Evolutionary conservation across 176 grass and related monocot genomes (phyloP), one percentile per base, ranked within the genome.

Genomic region (Poa annua): DNA sequence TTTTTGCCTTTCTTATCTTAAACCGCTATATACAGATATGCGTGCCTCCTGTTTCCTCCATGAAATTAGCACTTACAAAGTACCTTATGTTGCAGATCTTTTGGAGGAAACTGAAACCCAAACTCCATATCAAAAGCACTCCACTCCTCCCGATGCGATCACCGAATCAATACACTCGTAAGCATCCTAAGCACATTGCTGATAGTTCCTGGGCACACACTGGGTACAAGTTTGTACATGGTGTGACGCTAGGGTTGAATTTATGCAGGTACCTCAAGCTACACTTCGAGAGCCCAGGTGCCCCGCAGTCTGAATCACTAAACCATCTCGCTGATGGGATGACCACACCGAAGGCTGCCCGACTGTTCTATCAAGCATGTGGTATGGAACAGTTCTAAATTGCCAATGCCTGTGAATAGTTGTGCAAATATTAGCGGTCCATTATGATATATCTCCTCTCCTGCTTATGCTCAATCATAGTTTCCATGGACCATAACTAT

Each of bases 281-380:
- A 60, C 92, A 98, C 84, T 98, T 98, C 24, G 90, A 95, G n/a
- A 90, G 60, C 14, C 90, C 90, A 49, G 90, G 87, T 47, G 77
- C 79, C 16, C 80, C 89, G 6, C 86, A 84, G 57, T 81, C 83
- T 80, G 96, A 95, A 90, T 95, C 92, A 14, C 29, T 98, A 33
- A 80, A 55, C 51, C 90, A 90, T 57, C 79, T 98, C 54, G 68
- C 92, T 88, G 64, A 83, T 59, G 92, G 92, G 69, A 93, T 95
- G 90, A 90, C 74, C 39, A 21, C 67, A 83, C 81, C 80, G 53
- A 75, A 34, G 81, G 96, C 96, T 80, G 83, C 96, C 35, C 59
- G 86, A 67, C 86, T 98, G 33, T 98, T 98, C 84, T 95, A 98
- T 85, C 96, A 98, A 88, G 84, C 92, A 80, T 87, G 87, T 7